phyloP scores from a whole-genome alignment of 768 basidiomycete genomes.

The Collybiopsis luxurians region DNA sequence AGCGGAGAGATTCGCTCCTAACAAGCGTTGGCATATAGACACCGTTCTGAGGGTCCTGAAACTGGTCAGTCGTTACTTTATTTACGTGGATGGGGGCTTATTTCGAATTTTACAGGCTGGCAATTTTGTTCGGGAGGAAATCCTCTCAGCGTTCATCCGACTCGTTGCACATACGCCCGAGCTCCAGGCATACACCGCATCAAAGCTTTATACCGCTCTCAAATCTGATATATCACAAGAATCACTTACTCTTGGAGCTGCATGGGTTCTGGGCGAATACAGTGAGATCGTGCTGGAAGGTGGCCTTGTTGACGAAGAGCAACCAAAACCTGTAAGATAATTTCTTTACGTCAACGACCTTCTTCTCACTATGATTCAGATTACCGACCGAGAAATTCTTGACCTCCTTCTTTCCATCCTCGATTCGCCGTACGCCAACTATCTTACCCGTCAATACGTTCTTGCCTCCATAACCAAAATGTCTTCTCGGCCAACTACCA shows the following conservation, averaged over 20 bases:
- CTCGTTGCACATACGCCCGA: slow-evolving; percentile 97
- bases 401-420: slow-evolving; percentile 85
- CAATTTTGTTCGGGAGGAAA: slow-evolving; percentile 96
- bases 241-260: slow-evolving; percentile 86
- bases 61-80: slow-evolving; percentile 51
- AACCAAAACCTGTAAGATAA: slow-evolving; percentile 57
- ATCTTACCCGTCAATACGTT: slow-evolving; percentile 89
- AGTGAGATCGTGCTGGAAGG: slow-evolving; percentile 85
- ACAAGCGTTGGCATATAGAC: slow-evolving; percentile 99
- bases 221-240: slow-evolving; percentile 94
- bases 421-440: slow-evolving; percentile 92
- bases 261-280: slow-evolving; percentile 97
- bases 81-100: not conserved
- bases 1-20: slow-evolving; percentile 95
- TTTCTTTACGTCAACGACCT: not conserved
- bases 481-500: slow-evolving; percentile 72
- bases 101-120: slow-evolving; percentile 63
- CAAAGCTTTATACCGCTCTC: slow-evolving; percentile 85
- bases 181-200: slow-evolving; percentile 92
- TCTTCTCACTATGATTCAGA: slow-evolving; percentile 34
- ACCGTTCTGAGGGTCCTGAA: slow-evolving; percentile 91
- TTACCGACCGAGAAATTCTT: slow-evolving; percentile 78
- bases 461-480: slow-evolving; percentile 89
- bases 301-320: slow-evolving; percentile 76
- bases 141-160: slow-evolving; percentile 91